phyloP scores from a whole-genome alignment of 2,329 filamentous ascomycete species.

The Beauveria brongniartii region DNA sequence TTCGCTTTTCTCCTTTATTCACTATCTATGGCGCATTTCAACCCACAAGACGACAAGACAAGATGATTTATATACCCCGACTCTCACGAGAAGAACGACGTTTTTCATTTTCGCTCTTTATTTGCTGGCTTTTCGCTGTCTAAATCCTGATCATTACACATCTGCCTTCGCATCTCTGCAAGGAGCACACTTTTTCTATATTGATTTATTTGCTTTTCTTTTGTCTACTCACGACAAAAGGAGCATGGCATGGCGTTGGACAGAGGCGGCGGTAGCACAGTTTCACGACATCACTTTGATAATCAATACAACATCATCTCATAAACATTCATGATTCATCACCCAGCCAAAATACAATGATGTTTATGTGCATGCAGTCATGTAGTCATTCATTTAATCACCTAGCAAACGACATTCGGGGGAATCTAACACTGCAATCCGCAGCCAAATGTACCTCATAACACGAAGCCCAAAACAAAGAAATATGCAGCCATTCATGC shows the following conservation, averaged over 20 bases:
- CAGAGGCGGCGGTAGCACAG: background rate
- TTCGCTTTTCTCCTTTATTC: constrained; percentile 19
- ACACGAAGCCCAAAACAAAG: background rate
- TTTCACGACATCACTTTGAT: background rate
- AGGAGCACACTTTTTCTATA: background rate
- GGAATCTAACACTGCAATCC: background rate
- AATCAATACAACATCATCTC: background rate
- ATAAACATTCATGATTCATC: background rate
- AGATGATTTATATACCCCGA: constrained; percentile 8
- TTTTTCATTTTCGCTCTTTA: background rate
- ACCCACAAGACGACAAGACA: background rate
- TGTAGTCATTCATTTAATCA: background rate
- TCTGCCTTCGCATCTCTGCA: constrained; percentile 5
- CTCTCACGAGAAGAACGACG: constrained; percentile 6
- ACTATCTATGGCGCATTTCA: background rate
- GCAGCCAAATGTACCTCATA: background rate
- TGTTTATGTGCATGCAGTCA: background rate
- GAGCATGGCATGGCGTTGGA: constrained; percentile 3
- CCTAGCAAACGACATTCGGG: background rate
- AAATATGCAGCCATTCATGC: background rate
- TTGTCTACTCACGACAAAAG: background rate
- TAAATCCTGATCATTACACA: constrained; percentile 3
- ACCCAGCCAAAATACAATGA: too few relatives aligned
- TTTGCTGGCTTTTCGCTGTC: background rate
- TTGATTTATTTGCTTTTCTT: background rate